Percentiles rank a stretch among this genome's conserved stretches.
phyloP scores from a whole-genome alignment of 495 filamentous ascomycete genomes.

The Annulohypoxylon stygium region DNA sequence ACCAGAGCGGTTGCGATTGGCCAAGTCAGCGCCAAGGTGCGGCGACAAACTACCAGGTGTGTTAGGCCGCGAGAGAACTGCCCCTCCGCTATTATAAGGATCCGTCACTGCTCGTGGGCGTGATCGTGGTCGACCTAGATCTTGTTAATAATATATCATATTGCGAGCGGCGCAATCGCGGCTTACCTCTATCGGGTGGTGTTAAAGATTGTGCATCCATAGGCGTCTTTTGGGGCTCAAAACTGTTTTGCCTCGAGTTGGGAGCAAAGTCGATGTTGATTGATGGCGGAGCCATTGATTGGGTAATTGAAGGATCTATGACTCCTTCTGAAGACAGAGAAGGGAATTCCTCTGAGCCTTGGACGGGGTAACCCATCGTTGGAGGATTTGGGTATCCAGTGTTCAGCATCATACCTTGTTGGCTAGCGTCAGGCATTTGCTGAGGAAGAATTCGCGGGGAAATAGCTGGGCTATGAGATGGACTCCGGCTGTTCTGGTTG shows the following conservation, averaged over 20 bases:
- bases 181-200: constrained; percentile 86
- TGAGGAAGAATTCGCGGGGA: constrained; percentile 87
- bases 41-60: constrained; percentile 60
- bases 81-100: constrained; percentile 67
- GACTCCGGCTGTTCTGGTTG: constrained; percentile 73
- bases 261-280: constrained; percentile 96
- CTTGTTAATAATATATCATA: constrained; percentile 14
- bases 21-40: constrained; percentile 60
- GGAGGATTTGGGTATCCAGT: constrained; percentile 48
- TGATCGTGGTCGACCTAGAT: constrained; percentile 61
- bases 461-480: constrained; percentile 85
- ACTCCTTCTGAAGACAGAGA: constrained; percentile 60
- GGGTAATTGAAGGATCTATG: constrained; percentile 68
- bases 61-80: constrained; percentile 56
- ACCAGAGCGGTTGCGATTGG: constrained; percentile 55
- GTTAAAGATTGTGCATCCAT: constrained; percentile 83
- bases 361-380: constrained; percentile 66
- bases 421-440: constrained; percentile 67
- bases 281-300: constrained; percentile 84
- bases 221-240: constrained; percentile 74
- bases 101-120: constrained; percentile 82
- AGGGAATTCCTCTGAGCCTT: constrained; percentile 70
- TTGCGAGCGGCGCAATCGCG: not conserved
- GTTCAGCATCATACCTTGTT: constrained; percentile 50
- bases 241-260: constrained; percentile 72